Evolutionary conservation across 371 early-diverging fungal genomes (phyloP), one percentile per base, ranked within the genome.

Genomic region (Haplosporangium sp.): DNA sequence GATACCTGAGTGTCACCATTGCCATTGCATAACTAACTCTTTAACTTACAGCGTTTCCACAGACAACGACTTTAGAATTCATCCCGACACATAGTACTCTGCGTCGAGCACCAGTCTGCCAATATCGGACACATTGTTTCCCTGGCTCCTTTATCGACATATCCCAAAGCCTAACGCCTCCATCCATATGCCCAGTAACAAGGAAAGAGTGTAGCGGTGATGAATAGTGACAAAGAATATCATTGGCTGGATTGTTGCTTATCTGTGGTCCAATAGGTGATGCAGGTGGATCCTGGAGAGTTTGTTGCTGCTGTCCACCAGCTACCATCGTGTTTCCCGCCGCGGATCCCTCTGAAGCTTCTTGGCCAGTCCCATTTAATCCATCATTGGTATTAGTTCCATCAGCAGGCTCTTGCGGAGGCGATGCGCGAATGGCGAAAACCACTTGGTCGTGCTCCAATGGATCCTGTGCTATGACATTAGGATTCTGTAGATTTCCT

Each of bases 1-100:
- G 9, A 38, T 27, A 11, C 7, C 61, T 1, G 20, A 45, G 0
- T 37, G 47, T 34, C 6, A 38, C 2, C 15, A 20, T 53, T 10
- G 37, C 4, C 19, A 19, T 39, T 17, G 55, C 34, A 4, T 34
- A 39, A 20, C 34, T 9, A 42, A 67, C 45, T 3, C 40, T 34
- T 19, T 27, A 27, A 52, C 73, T 65, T 77, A 77, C 77, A 35
- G 53, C 69, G 39, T 72, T 88, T 19, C 90, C 90, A 66, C 90
- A 87, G 34, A 90, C 86, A 35, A 87, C 88, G 9, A 86, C 90
- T 85, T 40, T 55, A 39, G 52, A 71, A 75, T 88, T 88, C 87
- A 90, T 88, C 7, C 83, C 84, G 20, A 90, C 85, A 61, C 88
- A 88, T 4, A 90, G 74, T 0, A 88, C 89, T n/a, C 89, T 73